Conservation (phyloP, 495 filamentous ascomycete genomes). For the Aspergillus wentii region DNA sequence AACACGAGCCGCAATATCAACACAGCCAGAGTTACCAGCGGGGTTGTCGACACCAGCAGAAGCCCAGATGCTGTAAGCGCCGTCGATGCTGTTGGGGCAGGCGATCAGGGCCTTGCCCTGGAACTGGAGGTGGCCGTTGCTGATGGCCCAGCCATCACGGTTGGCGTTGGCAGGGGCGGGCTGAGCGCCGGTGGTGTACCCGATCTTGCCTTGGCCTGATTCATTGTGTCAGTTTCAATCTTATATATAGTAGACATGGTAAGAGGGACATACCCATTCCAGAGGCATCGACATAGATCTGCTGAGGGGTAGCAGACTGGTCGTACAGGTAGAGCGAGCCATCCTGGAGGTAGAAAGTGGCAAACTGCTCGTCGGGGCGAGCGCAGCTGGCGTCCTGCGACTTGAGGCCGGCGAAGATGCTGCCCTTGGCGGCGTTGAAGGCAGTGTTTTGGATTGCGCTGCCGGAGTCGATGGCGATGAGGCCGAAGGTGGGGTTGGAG, state of each 20-base stretch:
- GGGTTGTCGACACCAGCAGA: conserved; percentile 35
- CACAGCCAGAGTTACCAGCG: conserved; percentile 38
- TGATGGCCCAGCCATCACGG: conserved; percentile 37
- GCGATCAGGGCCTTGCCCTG: conserved; percentile 38
- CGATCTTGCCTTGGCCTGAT: conserved; percentile 44
- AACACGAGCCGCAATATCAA: conserved; percentile 34
- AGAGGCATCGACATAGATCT: conserved; percentile 47
- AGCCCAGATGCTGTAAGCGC: conserved; percentile 46
- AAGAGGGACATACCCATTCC: conserved; percentile 37
- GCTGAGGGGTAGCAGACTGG: conserved; percentile 31
- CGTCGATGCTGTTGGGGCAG: conserved; percentile 44
- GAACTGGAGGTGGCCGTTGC: conserved; percentile 38
- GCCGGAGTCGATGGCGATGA: conserved; percentile 44
- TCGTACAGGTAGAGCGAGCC: conserved; percentile 43
- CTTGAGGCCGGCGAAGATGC: conserved; percentile 37
- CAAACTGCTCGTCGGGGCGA: conserved; percentile 22
- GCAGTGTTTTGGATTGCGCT: conserved; percentile 36
- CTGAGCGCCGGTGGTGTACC: conserved; percentile 41
- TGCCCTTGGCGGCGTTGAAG: conserved; percentile 37
- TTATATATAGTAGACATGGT: too few relatives aligned
- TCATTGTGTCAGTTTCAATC: conserved; percentile 4
- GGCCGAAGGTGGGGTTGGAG: conserved; percentile 27
- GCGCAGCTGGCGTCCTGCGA: conserved; percentile 41
- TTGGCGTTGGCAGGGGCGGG: conserved; percentile 33
- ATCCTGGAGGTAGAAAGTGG: conserved; percentile 45